Evolutionary conservation across 2,329 filamentous ascomycete species (phyloP).

Genomic region (Fusarium sterilihyphosum): DNA sequence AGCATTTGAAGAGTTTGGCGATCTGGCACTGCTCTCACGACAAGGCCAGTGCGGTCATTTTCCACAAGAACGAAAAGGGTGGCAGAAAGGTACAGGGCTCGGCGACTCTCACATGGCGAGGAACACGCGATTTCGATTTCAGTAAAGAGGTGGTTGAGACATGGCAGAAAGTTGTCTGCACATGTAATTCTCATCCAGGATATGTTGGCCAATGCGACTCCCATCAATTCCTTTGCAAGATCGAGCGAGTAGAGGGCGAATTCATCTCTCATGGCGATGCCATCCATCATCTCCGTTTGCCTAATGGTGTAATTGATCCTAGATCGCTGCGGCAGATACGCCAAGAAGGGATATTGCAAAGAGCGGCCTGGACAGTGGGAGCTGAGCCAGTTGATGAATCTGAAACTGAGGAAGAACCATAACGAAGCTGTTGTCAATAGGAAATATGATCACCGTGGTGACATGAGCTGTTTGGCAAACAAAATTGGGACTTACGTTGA

Average conservation of each 20-base stretch:
- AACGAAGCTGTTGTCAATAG: not conserved
- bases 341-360: not conserved
- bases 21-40: not conserved
- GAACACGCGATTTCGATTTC: not conserved
- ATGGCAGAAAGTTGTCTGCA: not conserved
- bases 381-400: not conserved
- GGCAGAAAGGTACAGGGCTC: not conserved
- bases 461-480: not conserved
- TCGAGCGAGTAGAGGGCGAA: not conserved
- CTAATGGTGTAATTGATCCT: slow-evolving; percentile 4
- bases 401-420: not conserved
- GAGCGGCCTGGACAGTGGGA: not conserved
- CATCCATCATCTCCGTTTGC: not conserved
- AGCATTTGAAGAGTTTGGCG: not conserved
- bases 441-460: not conserved
- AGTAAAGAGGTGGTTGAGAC: not conserved
- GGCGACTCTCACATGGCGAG: not conserved
- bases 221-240: not conserved
- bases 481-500: not conserved
- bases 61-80: not conserved
- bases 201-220: not conserved
- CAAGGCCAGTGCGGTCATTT: not conserved
- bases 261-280: slow-evolving; percentile 11
- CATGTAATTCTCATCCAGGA: not conserved
- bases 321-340: not conserved